Conservation (phyloP, 768 basidiomycete species). For the Daedaleopsis nitida region DNA sequence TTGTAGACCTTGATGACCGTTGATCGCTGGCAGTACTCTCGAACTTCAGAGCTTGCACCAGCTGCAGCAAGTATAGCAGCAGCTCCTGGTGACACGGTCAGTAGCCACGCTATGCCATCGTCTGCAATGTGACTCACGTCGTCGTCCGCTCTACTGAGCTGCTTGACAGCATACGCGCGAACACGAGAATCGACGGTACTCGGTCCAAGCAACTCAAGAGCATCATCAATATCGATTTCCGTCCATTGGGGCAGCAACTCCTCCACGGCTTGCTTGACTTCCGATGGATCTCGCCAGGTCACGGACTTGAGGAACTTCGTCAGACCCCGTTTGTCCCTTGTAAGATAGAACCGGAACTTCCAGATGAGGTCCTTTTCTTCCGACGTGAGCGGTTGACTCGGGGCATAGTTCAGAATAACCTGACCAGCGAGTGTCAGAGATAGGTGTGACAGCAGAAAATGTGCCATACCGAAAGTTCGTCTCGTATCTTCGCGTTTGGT, state of each 20-base stretch:
- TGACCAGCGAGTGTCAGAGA: slow-evolving; percentile 31
- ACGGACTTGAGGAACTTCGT: slow-evolving; percentile 99
- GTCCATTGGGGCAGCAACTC: slow-evolving; percentile 95
- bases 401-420: slow-evolving; percentile 91
- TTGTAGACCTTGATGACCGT: slow-evolving; percentile 68
- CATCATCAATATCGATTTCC: slow-evolving; percentile 95
- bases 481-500: slow-evolving; percentile 93
- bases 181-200: slow-evolving; percentile 89
- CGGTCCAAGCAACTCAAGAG: slow-evolving; percentile 91
- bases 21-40: slow-evolving; percentile 82
- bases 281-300: slow-evolving; percentile 93
- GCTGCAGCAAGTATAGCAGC: slow-evolving; percentile 87
- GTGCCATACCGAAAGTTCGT: slow-evolving; percentile 79
- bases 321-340: slow-evolving; percentile 87
- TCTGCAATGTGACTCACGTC: slow-evolving; percentile 57
- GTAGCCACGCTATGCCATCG: background rate
- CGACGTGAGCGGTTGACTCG: slow-evolving; percentile 80
- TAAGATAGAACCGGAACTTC: slow-evolving; percentile 99
- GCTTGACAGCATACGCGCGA: slow-evolving; percentile 90
- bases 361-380: slow-evolving; percentile 97
- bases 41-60: slow-evolving; percentile 97
- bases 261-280: slow-evolving; percentile 98
- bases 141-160: slow-evolving; percentile 89
- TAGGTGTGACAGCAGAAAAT: background rate
- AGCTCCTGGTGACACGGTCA: slow-evolving; percentile 70